Evolutionary conservation across 2,329 filamentous ascomycete species (phyloP).

Genomic region (Huntiella moniliformis): DNA sequence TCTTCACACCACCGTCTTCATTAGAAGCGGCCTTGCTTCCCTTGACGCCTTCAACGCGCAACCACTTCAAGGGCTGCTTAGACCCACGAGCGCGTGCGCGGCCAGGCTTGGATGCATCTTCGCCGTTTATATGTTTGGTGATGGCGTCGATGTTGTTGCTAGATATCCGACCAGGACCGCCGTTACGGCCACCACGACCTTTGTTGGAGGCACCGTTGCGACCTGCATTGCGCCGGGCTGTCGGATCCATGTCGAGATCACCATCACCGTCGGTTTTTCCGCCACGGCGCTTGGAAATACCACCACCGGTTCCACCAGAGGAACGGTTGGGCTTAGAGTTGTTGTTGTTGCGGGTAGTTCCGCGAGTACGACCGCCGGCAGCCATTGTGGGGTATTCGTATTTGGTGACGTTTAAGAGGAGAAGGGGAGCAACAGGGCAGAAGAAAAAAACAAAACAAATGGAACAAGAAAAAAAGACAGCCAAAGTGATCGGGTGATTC

Average conservation of each 20-base stretch:
- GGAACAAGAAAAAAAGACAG: too few relatives aligned
- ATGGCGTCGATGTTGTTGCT: conserved; percentile 26
- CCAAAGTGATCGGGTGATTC: too few relatives aligned
- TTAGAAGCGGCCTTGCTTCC: conserved; percentile 50
- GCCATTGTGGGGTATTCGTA: conserved; percentile 5
- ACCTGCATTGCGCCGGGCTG: conserved; percentile 19
- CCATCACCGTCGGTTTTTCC: conserved; percentile 34
- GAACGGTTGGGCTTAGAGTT: conserved; percentile 12
- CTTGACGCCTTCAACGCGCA: conserved; percentile 43
- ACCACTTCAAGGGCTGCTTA: conserved; percentile 13
- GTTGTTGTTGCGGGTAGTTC: conserved; percentile 10
- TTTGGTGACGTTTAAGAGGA: conserved; percentile 5
- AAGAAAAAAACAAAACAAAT: too few relatives aligned
- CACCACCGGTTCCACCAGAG: conserved; percentile 19
- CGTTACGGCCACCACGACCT: conserved; percentile 14
- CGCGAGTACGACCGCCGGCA: conserved; percentile 10
- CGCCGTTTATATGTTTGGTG: conserved; percentile 24
- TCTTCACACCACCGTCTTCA: conserved; percentile 44
- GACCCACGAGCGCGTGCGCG: conserved; percentile 10
- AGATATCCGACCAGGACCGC: conserved; percentile 11
- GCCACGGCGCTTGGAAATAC: conserved; percentile 32
- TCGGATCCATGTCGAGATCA: conserved; percentile 38
- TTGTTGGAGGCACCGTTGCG: conserved; percentile 14
- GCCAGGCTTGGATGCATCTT: conserved; percentile 17
- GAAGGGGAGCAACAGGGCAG: too few relatives aligned